Conservation (phyloP, 768 basidiomycete species). For the Hericium coralloides region DNA sequence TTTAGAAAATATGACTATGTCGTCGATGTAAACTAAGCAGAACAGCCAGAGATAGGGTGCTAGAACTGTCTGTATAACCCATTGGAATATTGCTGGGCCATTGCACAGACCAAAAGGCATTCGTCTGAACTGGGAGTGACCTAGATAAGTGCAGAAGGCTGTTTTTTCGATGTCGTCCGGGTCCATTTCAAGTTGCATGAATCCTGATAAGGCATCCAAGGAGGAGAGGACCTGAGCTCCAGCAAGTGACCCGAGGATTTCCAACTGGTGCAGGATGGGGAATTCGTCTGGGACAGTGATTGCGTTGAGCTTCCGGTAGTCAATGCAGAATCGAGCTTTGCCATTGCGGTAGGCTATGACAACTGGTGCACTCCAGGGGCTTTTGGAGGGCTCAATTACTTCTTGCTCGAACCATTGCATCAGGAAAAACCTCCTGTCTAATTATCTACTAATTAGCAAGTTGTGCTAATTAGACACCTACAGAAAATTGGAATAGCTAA, state of each 20-base stretch:
- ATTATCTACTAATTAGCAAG: too few species aligned
- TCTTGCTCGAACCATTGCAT: constrained; percentile 26
- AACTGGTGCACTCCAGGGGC: constrained; percentile 27
- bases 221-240: constrained; percentile 22
- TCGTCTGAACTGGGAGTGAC: constrained; percentile 30
- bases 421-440: too few species aligned
- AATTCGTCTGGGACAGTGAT: constrained; percentile 16
- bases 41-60: constrained; percentile 6
- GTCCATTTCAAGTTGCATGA: constrained; percentile 28
- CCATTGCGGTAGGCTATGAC: constrained; percentile 29
- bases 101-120: constrained; percentile 30
- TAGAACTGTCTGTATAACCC: constrained; percentile 27
- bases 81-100: constrained; percentile 30
- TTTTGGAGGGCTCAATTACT: constrained; percentile 31
- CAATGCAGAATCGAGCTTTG: constrained; percentile 28
- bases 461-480: too few species aligned
- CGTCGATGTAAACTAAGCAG: constrained; percentile 8
- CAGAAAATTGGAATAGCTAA: too few species aligned
- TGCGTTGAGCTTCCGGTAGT: constrained; percentile 24
- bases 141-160: constrained; percentile 30
- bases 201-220: constrained; percentile 30
- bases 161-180: constrained; percentile 24
- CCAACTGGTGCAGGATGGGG: constrained; percentile 13
- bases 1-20: constrained; percentile 6
- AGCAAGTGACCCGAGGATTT: constrained; percentile 17